Conservation (phyloP, 139 green algal genomes). For the Micractinium sp. region DNA sequence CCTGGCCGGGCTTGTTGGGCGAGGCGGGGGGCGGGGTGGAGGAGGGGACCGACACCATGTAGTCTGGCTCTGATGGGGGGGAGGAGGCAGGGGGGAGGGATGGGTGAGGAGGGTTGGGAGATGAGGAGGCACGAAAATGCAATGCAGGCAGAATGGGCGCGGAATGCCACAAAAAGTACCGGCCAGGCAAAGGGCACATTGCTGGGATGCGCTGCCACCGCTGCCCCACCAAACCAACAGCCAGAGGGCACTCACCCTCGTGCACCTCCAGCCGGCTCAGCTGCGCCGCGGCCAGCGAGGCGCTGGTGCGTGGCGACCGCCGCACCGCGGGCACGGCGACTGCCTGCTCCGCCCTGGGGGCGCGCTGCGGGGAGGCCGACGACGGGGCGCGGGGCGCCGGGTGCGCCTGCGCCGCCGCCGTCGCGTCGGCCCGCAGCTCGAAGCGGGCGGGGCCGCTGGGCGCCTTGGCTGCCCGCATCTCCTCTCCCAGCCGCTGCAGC, state of each 20-base stretch:
- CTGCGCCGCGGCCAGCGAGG: not conserved
- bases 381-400: not conserved
- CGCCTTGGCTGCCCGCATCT: constrained; percentile 22
- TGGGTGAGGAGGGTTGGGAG: not conserved
- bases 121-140: not conserved
- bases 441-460: not conserved
- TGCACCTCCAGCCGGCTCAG: constrained; percentile 21
- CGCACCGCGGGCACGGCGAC: not conserved
- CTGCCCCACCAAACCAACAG: not conserved
- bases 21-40: constrained; percentile 15
- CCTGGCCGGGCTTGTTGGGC: constrained; percentile 26
- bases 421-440: constrained; percentile 7
- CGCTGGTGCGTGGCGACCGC: not conserved
- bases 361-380: not conserved
- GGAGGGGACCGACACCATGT: constrained; percentile 35
- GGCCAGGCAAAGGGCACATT: not conserved
- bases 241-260: constrained; percentile 20
- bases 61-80: constrained; percentile 29
- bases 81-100: not conserved
- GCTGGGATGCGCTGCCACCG: not conserved
- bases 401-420: not conserved
- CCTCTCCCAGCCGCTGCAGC: constrained; percentile 29
- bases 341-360: not conserved
- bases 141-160: not conserved
- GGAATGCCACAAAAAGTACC: not conserved